A percentile compares a stretch with the other conserved stretches of the same genome.
Conservation (phyloP, 192 early-diverging fungal species). For the Coemansia sp. region DNA sequence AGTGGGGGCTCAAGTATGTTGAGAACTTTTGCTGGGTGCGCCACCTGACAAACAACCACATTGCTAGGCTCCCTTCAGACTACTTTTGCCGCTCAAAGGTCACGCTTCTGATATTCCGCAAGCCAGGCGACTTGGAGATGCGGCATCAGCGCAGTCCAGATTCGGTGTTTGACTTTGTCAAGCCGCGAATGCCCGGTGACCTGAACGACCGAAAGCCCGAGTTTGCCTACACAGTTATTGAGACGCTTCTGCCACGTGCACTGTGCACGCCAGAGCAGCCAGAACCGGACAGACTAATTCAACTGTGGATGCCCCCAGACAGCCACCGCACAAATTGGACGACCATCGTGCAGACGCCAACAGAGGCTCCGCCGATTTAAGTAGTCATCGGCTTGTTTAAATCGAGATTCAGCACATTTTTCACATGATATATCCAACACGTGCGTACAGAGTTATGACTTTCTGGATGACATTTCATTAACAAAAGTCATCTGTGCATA, state of each 20-base stretch:
- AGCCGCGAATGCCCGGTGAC: slow-evolving; percentile 59
- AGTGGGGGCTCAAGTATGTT: slow-evolving; percentile 89
- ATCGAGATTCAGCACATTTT: background rate
- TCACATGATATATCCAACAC: no score
- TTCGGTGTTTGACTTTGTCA: slow-evolving; percentile 93
- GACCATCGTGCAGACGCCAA: slow-evolving; percentile 29
- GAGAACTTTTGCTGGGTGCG: slow-evolving; percentile 98
- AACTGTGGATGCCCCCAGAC: slow-evolving; percentile 65
- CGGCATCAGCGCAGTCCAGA: slow-evolving; percentile 93
- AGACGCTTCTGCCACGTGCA: slow-evolving; percentile 83
- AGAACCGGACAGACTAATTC: slow-evolving; percentile 66
- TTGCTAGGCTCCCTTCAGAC: slow-evolving; percentile 60
- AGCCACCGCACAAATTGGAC: slow-evolving; percentile 51
- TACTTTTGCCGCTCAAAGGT: slow-evolving; percentile 89
- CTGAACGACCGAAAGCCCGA: slow-evolving; percentile 68
- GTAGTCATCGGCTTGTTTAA: background rate
- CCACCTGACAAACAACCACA: slow-evolving; percentile 75
- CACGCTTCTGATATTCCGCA: slow-evolving; percentile 85
- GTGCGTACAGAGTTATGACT: no score
- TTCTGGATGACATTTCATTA: no score
- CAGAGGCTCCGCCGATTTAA: background rate
- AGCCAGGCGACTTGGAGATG: slow-evolving; percentile 85
- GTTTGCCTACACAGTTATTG: slow-evolving; percentile 84
- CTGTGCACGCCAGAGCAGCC: slow-evolving; percentile 61
- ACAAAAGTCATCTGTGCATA: no score